Evolutionary conservation across 2,329 filamentous ascomycete species (phyloP).

Genomic region (Verticillium nubilum): DNA sequence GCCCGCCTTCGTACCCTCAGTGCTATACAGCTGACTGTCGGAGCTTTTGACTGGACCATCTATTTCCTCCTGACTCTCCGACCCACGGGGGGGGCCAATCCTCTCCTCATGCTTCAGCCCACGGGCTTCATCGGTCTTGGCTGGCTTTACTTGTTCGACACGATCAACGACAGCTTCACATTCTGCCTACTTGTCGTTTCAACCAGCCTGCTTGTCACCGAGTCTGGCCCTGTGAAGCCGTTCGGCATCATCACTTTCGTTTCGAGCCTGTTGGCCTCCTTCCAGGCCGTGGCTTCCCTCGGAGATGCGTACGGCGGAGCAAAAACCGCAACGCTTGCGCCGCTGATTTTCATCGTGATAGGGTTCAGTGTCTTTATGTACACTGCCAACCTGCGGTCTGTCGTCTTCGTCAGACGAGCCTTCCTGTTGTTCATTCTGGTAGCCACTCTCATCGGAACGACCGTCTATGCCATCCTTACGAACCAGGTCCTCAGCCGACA

Average conservation of each 20-base stretch:
- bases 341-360: conserved; percentile 30
- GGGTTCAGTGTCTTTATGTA: conserved; percentile 40
- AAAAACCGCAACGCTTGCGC: conserved; percentile 26
- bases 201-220: conserved; percentile 38
- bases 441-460: conserved; percentile 25
- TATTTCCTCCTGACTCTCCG: neutral
- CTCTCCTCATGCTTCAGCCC: conserved; percentile 5
- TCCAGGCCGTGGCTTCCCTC: conserved; percentile 27
- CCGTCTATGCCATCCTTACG: conserved; percentile 29
- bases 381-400: conserved; percentile 33
- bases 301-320: conserved; percentile 42
- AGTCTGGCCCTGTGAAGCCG: conserved; percentile 37
- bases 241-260: conserved; percentile 36
- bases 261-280: conserved; percentile 29
- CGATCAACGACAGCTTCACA: conserved; percentile 40
- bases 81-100: conserved; percentile 11
- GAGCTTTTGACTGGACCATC: conserved; percentile 25
- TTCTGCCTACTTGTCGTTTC: conserved; percentile 39
- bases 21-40: conserved; percentile 26
- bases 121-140: conserved; percentile 27
- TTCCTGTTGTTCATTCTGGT: conserved; percentile 33
- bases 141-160: conserved; percentile 42
- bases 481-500: conserved; percentile 24
- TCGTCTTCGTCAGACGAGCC: conserved; percentile 36
- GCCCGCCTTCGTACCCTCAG: conserved; percentile 39